A percentile compares a stretch with the other conserved stretches of the same genome.
Evolutionary conservation across 1,284 basidiomycete species (phyloP).

Genomic region (Puccinia coronata): DNA sequence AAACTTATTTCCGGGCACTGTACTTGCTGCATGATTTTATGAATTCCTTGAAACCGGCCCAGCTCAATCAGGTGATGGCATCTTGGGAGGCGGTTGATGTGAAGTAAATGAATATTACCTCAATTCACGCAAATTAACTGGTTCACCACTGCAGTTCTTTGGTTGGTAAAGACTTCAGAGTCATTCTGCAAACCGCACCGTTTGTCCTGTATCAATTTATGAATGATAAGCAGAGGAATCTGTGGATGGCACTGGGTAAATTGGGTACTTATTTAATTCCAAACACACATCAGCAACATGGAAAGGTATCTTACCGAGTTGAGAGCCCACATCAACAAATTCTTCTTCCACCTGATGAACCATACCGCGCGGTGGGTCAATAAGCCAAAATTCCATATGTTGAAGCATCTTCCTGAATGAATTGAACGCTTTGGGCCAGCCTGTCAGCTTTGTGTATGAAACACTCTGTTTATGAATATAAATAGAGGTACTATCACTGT

Average conservation of each 20-base stretch:
- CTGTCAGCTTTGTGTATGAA: too few species aligned
- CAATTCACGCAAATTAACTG: background rate
- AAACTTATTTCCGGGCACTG: too few species aligned
- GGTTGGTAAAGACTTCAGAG: conserved; percentile 59
- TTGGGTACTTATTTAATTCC: conserved; percentile 60
- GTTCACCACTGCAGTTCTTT: conserved; percentile 53
- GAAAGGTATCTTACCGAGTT: conserved; percentile 54
- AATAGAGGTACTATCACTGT: too few species aligned
- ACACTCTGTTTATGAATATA: too few species aligned
- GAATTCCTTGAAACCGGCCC: background rate
- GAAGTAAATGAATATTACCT: background rate
- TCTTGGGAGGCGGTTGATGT: background rate
- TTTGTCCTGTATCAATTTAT: conserved; percentile 59
- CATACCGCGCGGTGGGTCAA: conserved; percentile 60
- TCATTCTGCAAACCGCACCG: conserved; percentile 59
- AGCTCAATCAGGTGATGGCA: background rate
- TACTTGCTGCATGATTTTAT: conserved; percentile 47
- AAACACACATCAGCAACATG: conserved; percentile 58
- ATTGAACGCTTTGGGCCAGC: conserved; percentile 26
- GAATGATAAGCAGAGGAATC: conserved; percentile 51
- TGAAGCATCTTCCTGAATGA: conserved; percentile 53
- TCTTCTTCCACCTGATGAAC: conserved; percentile 55
- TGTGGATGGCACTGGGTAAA: conserved; percentile 58
- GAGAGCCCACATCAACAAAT: conserved; percentile 55
- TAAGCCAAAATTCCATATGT: conserved; percentile 60